Evolutionary conservation across 805 yeast genomes (phyloP).

Genomic region (Barnettozyma sp.): DNA sequence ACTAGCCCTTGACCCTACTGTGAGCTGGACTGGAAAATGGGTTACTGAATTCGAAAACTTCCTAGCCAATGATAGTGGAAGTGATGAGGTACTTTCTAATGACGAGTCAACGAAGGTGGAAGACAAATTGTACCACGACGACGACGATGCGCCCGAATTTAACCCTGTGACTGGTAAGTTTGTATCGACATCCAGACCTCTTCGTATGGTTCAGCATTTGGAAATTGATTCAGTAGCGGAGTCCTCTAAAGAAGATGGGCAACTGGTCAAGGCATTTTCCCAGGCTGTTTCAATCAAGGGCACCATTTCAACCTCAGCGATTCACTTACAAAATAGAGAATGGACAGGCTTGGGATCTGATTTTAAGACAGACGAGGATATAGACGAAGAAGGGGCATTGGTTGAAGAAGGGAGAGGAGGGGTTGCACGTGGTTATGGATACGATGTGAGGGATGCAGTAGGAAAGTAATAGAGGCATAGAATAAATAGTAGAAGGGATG

Average conservation of each 20-base stretch:
- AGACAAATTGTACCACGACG: constrained; percentile 18
- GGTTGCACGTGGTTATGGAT: constrained; percentile 79
- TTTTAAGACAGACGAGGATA: constrained; percentile 35
- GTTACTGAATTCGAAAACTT: constrained; percentile 67
- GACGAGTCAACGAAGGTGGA: constrained; percentile 22
- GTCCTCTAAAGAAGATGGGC: constrained; percentile 26
- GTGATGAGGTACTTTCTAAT: constrained; percentile 24
- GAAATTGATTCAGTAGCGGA: constrained; percentile 42
- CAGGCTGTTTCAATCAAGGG: constrained; percentile 57
- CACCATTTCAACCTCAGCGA: constrained; percentile 87
- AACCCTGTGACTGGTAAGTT: constrained; percentile 82
- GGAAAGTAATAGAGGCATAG: constrained; percentile 1
- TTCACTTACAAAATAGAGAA: constrained; percentile 56
- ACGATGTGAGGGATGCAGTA: constrained; percentile 24
- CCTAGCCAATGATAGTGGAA: constrained; percentile 29
- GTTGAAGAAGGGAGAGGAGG: constrained; percentile 83
- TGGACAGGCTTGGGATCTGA: constrained; percentile 96
- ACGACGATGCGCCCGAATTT: constrained; percentile 70
- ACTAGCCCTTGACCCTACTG: constrained; percentile 67
- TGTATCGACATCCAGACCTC: constrained; percentile 65
- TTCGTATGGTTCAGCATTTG: constrained; percentile 59
- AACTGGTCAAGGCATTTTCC: constrained; percentile 50
- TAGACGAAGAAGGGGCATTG: constrained; percentile 57
- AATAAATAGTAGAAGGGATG: no score
- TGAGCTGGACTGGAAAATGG: constrained; percentile 94